phyloP scores from a whole-genome alignment of 768 basidiomycete genomes.

The Tricholomella constricta region DNA sequence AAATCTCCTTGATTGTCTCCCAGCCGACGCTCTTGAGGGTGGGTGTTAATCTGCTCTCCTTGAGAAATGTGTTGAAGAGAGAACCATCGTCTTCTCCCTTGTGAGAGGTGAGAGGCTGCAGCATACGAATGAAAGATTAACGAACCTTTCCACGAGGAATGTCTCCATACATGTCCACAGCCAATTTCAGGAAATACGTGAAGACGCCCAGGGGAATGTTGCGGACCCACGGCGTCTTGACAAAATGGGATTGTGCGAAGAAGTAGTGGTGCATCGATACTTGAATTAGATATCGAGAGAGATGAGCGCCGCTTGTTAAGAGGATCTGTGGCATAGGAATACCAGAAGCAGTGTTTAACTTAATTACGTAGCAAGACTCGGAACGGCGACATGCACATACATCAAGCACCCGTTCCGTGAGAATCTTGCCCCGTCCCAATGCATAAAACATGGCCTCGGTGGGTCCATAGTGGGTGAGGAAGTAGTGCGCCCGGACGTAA shows the following conservation, averaged over 20 bases:
- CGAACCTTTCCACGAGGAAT: slow-evolving; percentile 63
- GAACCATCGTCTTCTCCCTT: slow-evolving; percentile 76
- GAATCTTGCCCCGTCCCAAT: slow-evolving; percentile 67
- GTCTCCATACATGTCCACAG: slow-evolving; percentile 59
- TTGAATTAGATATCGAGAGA: slow-evolving; percentile 80
- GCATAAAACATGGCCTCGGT: slow-evolving; percentile 75
- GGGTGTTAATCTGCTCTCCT: slow-evolving; percentile 67
- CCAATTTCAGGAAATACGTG: slow-evolving; percentile 61
- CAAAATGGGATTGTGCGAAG: slow-evolving; percentile 68
- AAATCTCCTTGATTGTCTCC: slow-evolving; percentile 64
- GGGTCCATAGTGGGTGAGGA: slow-evolving; percentile 70
- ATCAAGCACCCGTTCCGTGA: slow-evolving; percentile 68
- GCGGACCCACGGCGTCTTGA: slow-evolving; percentile 76
- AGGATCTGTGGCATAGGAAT: slow-evolving; percentile 52
- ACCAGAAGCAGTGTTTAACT: slow-evolving; percentile 20
- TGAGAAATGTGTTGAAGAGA: slow-evolving; percentile 63
- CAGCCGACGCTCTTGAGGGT: slow-evolving; percentile 59
- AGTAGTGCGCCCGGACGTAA: slow-evolving; percentile 78
- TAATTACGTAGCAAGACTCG: slow-evolving; percentile 14
- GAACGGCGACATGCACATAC: slow-evolving; percentile 44
- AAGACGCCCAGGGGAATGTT: slow-evolving; percentile 62
- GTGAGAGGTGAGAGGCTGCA: slow-evolving; percentile 4
- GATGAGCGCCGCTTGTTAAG: slow-evolving; percentile 71
- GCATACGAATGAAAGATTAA: slow-evolving; percentile 5
- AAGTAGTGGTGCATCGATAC: slow-evolving; percentile 81